Evolutionary conservation across 2,329 filamentous ascomycete genomes (phyloP).

Genomic region (Verruconis gallopava): DNA sequence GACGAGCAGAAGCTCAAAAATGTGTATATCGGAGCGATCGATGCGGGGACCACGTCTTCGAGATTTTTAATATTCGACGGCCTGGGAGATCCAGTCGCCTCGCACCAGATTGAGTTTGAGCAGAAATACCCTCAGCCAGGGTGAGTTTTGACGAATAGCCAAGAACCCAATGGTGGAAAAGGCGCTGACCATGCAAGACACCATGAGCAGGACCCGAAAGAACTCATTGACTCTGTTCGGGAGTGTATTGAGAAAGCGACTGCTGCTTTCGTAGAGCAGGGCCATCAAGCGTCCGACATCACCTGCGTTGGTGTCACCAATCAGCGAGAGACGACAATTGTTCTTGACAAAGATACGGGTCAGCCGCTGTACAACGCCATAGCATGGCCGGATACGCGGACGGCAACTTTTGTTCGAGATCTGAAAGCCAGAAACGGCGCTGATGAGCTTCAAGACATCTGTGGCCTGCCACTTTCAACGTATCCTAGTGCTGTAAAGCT

Average conservation of each 20-base stretch:
- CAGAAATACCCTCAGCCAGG: slow-evolving; percentile 77
- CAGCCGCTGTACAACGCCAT: slow-evolving; percentile 74
- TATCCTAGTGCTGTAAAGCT: slow-evolving; percentile 83
- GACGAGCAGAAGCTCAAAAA: slow-evolving; percentile 24
- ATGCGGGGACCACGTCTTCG: slow-evolving; percentile 82
- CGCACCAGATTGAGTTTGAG: slow-evolving; percentile 76
- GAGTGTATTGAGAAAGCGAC: slow-evolving; percentile 68
- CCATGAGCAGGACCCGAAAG: slow-evolving; percentile 78
- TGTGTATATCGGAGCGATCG: slow-evolving; percentile 74
- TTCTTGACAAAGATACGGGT: slow-evolving; percentile 73
- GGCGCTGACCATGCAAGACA: slow-evolving; percentile 41
- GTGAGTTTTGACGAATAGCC: slow-evolving; percentile 42
- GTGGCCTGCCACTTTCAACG: slow-evolving; percentile 73
- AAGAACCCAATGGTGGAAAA: slow-evolving; percentile 2
- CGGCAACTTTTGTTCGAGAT: slow-evolving; percentile 61
- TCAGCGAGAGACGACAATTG: slow-evolving; percentile 76
- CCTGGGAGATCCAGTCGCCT: slow-evolving; percentile 61
- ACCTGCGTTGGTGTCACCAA: slow-evolving; percentile 76
- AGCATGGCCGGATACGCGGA: slow-evolving; percentile 82
- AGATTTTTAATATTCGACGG: slow-evolving; percentile 85
- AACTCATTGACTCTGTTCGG: slow-evolving; percentile 62
- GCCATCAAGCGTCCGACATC: slow-evolving; percentile 55
- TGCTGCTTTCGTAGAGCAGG: slow-evolving; percentile 55
- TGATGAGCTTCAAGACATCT: slow-evolving; percentile 55
- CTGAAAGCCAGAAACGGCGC: slow-evolving; percentile 55